A percentile compares a stretch with the other conserved stretches of the same genome.
These are phyloP conservation scores for Phaeosphaeria sp. DNA, from an alignment of 2,329 filamentous ascomycete species.

Conservation along the genomic window DNA sequence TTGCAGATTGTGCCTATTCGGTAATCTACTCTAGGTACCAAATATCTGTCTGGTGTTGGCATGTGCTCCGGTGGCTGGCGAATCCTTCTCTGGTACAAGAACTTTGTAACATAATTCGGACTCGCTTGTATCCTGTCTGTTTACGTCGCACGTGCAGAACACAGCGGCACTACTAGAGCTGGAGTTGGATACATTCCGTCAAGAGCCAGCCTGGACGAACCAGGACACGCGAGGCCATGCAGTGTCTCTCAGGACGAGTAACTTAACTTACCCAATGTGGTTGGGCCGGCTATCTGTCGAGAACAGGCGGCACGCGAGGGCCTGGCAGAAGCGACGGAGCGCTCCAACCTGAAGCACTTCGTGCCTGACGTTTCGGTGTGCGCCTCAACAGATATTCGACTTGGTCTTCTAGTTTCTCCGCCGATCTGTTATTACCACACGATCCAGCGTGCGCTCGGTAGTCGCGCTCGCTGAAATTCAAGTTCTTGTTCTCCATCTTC, in stretches of 20 bases:
- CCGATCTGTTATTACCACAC: not conserved
- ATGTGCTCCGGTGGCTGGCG: no score
- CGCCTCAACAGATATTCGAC: constrained; percentile 1
- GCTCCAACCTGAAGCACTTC: constrained; percentile 5
- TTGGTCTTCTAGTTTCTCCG: not conserved
- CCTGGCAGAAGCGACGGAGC: constrained; percentile 10
- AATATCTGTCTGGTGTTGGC: no score
- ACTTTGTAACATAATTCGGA: no score
- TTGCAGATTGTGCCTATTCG: no score
- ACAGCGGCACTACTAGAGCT: no score
- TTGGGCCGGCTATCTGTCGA: not conserved
- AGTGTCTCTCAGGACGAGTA: not conserved
- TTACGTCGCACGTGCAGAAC: no score
- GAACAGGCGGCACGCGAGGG: constrained; percentile 3
- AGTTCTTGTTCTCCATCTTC: constrained; percentile 9
- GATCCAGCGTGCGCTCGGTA: not conserved
- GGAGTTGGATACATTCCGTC: no score
- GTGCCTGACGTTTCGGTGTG: not conserved
- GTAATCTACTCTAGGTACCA: no score
- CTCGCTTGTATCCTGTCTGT: no score
- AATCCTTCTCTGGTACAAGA: no score
- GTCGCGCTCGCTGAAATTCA: not conserved
- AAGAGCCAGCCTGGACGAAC: no score
- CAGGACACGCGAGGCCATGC: not conserved
- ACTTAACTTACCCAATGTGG: no score